A percentile compares a stretch with the other conserved stretches of the same genome.
Evolutionary conservation across 768 basidiomycete genomes (phyloP).

Genomic region (Agaricus sinodeliciosus): DNA sequence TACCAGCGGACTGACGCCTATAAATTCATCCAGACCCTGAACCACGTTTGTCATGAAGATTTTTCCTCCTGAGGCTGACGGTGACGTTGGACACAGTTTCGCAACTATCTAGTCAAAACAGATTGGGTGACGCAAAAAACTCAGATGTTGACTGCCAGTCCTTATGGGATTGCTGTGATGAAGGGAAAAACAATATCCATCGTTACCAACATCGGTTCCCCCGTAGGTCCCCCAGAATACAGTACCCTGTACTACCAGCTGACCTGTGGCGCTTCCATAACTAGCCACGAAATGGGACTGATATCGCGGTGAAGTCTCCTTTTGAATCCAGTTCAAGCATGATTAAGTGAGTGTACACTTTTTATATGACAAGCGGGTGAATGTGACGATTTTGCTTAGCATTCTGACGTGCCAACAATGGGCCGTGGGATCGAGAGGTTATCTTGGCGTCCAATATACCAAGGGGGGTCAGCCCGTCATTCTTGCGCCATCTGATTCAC

Average conservation of each 20-base stretch:
- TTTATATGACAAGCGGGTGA: neutral
- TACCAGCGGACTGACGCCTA: conserved; percentile 56
- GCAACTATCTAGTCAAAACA: conserved; percentile 57
- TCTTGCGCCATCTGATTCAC: conserved; percentile 35
- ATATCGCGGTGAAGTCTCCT: conserved; percentile 51
- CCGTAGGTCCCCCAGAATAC: conserved; percentile 32
- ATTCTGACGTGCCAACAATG: conserved; percentile 62
- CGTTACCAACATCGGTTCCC: conserved; percentile 69
- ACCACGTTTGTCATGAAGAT: conserved; percentile 34
- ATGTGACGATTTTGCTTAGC: conserved; percentile 23
- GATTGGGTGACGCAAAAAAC: conserved; percentile 49
- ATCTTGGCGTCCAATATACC: conserved; percentile 54
- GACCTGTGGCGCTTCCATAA: neutral
- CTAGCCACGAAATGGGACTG: conserved; percentile 50
- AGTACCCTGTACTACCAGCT: neutral
- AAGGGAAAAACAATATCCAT: conserved; percentile 59
- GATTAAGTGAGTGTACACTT: conserved; percentile 41
- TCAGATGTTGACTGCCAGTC: conserved; percentile 43
- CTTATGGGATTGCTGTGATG: conserved; percentile 52
- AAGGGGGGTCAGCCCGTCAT: conserved; percentile 56
- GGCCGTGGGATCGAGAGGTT: conserved; percentile 61
- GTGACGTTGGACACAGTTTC: conserved; percentile 33
- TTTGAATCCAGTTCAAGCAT: conserved; percentile 41
- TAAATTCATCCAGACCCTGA: conserved; percentile 52
- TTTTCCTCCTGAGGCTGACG: neutral